Evolutionary conservation across 768 basidiomycete species (phyloP), one percentile per base, ranked within the genome.

Genomic region (Floccularia luteovirens): DNA sequence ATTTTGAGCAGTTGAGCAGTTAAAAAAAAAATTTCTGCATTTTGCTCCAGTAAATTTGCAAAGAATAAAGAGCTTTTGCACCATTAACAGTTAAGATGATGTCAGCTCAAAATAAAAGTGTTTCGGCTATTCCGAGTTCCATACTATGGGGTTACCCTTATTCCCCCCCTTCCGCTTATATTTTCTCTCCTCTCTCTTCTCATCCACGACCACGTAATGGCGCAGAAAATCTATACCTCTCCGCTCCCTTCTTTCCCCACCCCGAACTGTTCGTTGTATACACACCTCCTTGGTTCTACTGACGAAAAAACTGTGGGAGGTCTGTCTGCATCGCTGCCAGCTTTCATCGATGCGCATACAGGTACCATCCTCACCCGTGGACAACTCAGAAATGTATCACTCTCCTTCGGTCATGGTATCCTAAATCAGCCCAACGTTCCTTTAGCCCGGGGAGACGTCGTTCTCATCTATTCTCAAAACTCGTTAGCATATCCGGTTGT

Each of bases 401-500:
- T 86, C 12, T 62, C 70, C 22, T 60, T 89, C 5, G 83, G 64
- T 0, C 61, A 69, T 43, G 84, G 82, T 0, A 59, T 91, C 14
- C 66, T 58, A 16, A 59, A 67, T 44, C 67, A 70, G 21, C 62
- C 63, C 0, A 41, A 45, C 5, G 57, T 61, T 1, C 37, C 42
- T 32, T 58, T 55, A 3, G 66, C 59, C 24, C 63, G 72, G 12
- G 78, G 80, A 0, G 75, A 81, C 37, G 74, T 75, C 0, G 64
- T 76, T 13, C 65, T 85, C 43, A 63, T 90, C 4, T 88, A 72
- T 53, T 79, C 80, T 1, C 79, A 73, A 6, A 90, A 91, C 58
- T 77, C 67, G 14, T 49, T 89, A 6, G 53, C 54, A 4, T 74
- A 69, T 67, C 72, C 73, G 0, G 59, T 74, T 12, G 62, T 63